Percentiles rank a stretch among this genome's conserved stretches.
phyloP scores from a whole-genome alignment of 352 stramenopile species.

The Phytophthora quininea region DNA sequence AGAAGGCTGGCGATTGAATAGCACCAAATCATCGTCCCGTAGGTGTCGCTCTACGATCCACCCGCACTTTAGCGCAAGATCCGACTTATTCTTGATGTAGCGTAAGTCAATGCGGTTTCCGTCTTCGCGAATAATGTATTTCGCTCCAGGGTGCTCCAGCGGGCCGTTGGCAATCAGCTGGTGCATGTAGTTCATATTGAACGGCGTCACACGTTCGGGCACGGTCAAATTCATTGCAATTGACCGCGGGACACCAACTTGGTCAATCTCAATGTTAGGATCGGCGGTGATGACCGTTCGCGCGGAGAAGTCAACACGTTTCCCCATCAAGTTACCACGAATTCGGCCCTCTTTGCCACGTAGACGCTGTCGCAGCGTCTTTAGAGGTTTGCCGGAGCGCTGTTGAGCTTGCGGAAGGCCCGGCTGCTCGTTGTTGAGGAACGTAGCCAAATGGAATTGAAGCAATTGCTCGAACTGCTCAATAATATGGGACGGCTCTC shows the following conservation, averaged over 20 bases:
- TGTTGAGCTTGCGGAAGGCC: constrained; percentile 97
- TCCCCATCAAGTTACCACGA: constrained; percentile 99
- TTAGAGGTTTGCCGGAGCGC: constrained; percentile 96
- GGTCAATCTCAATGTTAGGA: constrained; percentile 99
- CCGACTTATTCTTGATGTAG: constrained; percentile 97
- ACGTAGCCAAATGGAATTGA: constrained; percentile 89
- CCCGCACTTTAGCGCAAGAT: constrained; percentile 95
- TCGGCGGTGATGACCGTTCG: constrained; percentile 99
- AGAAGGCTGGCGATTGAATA: constrained; percentile 99
- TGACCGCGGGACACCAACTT: constrained; percentile 97
- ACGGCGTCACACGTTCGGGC: constrained; percentile 98
- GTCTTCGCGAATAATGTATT: constrained; percentile 98
- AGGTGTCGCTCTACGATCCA: constrained; percentile 99
- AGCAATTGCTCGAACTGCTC: constrained; percentile 92
- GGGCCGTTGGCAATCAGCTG: constrained; percentile 96
- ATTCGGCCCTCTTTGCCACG: constrained; percentile 98
- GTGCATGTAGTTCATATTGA: constrained; percentile 97
- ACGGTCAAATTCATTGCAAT: constrained; percentile 99
- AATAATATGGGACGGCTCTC: constrained; percentile 96
- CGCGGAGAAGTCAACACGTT: constrained; percentile 99
- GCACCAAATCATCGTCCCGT: constrained; percentile 97
- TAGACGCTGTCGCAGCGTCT: constrained; percentile 96
- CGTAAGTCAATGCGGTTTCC: constrained; percentile 97
- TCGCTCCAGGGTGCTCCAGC: constrained; percentile 96
- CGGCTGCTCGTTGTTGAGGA: constrained; percentile 98